Conservation (phyloP, 108 stramenopile genomes). For the Schizochytrium sp. region DNA sequence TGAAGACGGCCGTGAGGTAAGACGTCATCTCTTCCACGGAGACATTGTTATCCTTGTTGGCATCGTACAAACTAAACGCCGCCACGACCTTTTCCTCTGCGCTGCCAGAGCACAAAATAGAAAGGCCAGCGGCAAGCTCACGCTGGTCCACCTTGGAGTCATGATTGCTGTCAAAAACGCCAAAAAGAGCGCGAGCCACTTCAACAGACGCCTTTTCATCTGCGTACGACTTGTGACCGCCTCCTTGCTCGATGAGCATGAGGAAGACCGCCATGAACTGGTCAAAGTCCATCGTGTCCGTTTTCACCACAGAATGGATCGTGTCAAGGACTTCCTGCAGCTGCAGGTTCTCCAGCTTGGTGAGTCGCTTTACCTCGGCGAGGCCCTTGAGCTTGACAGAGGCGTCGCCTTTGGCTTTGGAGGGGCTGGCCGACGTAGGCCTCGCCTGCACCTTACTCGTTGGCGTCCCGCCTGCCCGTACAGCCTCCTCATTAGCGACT, state of each 20-base stretch:
- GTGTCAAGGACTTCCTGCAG: background rate
- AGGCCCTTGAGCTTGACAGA: background rate
- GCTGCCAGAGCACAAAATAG: background rate
- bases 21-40: background rate
- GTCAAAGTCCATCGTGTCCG: background rate
- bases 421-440: background rate
- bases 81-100: conserved; percentile 33
- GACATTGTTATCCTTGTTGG: conserved; percentile 29
- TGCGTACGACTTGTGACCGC: background rate
- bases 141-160: background rate
- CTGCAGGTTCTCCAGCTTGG: background rate
- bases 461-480: background rate
- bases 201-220: background rate
- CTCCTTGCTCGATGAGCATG: background rate
- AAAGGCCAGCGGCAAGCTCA: background rate
- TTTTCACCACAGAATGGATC: background rate
- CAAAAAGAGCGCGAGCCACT: background rate
- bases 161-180: background rate
- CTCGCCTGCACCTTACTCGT: background rate
- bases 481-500: background rate
- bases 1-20: conserved; percentile 21
- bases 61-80: conserved; percentile 38
- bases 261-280: background rate
- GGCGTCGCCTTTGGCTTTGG: background rate
- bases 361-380: background rate